Evolutionary conservation across 2,329 filamentous ascomycete genomes (phyloP).

Genomic region (Byssothecium circinans): DNA sequence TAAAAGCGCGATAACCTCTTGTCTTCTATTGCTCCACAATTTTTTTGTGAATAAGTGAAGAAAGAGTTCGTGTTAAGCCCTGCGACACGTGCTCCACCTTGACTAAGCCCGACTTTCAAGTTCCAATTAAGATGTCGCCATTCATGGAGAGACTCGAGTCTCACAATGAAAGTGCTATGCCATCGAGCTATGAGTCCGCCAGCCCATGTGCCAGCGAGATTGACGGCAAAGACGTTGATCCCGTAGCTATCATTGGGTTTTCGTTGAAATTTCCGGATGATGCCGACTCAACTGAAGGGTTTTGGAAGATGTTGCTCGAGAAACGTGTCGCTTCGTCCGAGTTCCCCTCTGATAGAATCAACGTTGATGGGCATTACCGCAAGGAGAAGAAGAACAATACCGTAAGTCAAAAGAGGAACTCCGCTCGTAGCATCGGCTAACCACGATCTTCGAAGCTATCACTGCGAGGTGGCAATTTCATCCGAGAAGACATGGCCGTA

Average conservation of each 20-base stretch:
- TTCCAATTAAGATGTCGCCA: too few species aligned
- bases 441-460: constrained; percentile 17
- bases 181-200: too few species aligned
- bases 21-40: too few species aligned
- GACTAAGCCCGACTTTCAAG: too few species aligned
- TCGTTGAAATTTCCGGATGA: constrained; percentile 12
- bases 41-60: too few species aligned
- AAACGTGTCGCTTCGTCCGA: constrained; percentile 1
- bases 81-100: too few species aligned
- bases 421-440: constrained; percentile 5
- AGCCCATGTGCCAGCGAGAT: too few species aligned
- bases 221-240: too few species aligned
- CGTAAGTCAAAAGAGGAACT: constrained; percentile 3
- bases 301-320: constrained; percentile 13
- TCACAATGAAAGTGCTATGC: too few species aligned
- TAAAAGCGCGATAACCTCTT: too few species aligned
- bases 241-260: constrained; percentile 13
- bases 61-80: too few species aligned
- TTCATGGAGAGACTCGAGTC: too few species aligned
- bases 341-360: constrained; percentile 5
- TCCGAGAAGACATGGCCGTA: constrained; percentile 19
- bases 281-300: not conserved
- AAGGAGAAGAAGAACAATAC: not conserved
- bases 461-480: constrained; percentile 15
- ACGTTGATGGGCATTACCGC: constrained; percentile 13